Evolutionary conservation across 768 basidiomycete species (phyloP), one percentile per base, ranked within the genome.

Genomic region (Tremella yokohamensis): DNA sequence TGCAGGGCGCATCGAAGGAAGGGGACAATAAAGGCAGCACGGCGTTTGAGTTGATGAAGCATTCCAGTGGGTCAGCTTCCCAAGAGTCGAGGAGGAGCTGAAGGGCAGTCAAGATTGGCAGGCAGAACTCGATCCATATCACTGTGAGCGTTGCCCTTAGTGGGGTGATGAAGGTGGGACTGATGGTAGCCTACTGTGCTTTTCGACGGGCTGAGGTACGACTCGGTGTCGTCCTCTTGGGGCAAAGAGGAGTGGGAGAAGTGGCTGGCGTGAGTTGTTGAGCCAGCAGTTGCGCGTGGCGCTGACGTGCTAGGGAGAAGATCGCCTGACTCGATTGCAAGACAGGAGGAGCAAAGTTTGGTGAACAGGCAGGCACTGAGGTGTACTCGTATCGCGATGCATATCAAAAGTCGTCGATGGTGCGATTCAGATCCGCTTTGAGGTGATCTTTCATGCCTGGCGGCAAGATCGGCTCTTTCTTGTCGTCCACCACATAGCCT

Each of bases 101-200:
- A 50, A 44, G 25, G 59, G 26, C 66, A 92, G 90, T 96, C 81
- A 96, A 93, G 77, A 86, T 87, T 74, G 84, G 87, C 15, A 81
- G 93, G 61, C 92, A 96, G 79, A 96, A 97, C 61, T 82, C 88
- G 1, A 84, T 96, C 40, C 93, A 97, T 64, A 89, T 94, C 48
- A 92, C 90, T 1, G 90, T 91, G 3, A 87, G 90, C 40, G 83
- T 81, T 40, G 11, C 39, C 18, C 39, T 45, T 16, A 45, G 6
- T 15, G 22, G 8, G n/a, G 16, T 37, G 87, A 84, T 84, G 86
- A 91, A 64, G 42, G 29, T 3, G 16, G 15, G 26, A n/a, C 49
- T 39, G 34, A 51, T 34, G 39, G 13, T 34, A 72, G 89, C 50
- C 79, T 86, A 55, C 76, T n/a, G 75, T 63, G 2, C 57, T 76